Percentiles rank a stretch among this genome's conserved stretches.
Evolutionary conservation across 2,329 filamentous ascomycete genomes (phyloP).

Genomic region (Scedosporium aurantiacum): DNA sequence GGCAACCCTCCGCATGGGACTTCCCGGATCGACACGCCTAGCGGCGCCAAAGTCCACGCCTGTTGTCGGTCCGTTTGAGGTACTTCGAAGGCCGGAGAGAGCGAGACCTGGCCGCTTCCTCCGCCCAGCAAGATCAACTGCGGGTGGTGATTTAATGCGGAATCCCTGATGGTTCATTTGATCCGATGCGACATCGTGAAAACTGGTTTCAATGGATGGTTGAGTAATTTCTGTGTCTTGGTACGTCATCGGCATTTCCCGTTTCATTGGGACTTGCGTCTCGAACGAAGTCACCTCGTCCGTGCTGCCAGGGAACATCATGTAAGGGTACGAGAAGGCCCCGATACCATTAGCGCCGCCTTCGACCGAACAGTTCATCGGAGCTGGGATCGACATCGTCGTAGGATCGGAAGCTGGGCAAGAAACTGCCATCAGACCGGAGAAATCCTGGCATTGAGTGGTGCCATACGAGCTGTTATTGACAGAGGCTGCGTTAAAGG

Average conservation of each 20-base stretch:
- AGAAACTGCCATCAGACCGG: background rate
- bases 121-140: slow-evolving; percentile 42
- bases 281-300: background rate
- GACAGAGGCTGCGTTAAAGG: background rate
- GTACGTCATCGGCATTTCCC: background rate
- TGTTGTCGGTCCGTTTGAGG: slow-evolving; percentile 32
- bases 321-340: background rate
- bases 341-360: background rate
- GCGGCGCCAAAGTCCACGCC: slow-evolving; percentile 29
- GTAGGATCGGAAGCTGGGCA: background rate
- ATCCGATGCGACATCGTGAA: background rate
- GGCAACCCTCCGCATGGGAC: slow-evolving; percentile 42
- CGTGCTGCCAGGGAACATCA: background rate
- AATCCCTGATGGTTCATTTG: slow-evolving; percentile 11
- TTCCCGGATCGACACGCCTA: slow-evolving; percentile 31
- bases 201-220: background rate
- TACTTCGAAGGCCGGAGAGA: slow-evolving; percentile 36
- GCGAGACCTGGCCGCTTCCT: slow-evolving; percentile 33
- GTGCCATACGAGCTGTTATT: background rate
- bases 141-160: slow-evolving; percentile 36
- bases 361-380: background rate
- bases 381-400: background rate
- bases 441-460: background rate
- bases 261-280: background rate
- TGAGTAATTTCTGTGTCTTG: background rate